These are phyloP conservation scores for Eustoma russellianum DNA, from an alignment of 257 asterid genomes.

Conservation along the genomic window DNA sequence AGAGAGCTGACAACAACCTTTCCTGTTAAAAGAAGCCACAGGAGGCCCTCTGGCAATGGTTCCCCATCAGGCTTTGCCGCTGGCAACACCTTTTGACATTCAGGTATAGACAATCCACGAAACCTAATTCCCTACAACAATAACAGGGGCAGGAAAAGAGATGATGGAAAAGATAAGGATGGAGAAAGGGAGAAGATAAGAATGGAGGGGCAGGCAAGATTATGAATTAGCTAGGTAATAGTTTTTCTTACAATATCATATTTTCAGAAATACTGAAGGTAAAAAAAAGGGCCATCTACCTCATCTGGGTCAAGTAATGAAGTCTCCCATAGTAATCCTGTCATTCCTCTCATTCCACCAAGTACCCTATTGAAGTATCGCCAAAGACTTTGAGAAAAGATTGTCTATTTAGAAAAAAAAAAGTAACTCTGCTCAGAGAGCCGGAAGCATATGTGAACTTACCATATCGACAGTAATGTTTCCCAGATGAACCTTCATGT, in stretches of 20 bases:
- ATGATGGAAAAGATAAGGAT: background rate
- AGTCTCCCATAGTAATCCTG: slow-evolving; percentile 97
- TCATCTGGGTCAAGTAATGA: slow-evolving; percentile 96
- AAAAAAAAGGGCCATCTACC: slow-evolving; percentile 30
- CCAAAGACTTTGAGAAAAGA: too few relatives aligned
- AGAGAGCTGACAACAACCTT: slow-evolving; percentile 39
- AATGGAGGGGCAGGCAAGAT: background rate
- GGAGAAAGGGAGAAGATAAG: background rate
- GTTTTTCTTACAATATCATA: slow-evolving; percentile 7
- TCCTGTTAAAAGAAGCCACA: slow-evolving; percentile 98
- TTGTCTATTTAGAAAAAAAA: too few relatives aligned
- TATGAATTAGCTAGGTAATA: background rate
- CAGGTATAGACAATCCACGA: slow-evolving; percentile 92
- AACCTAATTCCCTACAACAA: slow-evolving; percentile 84
- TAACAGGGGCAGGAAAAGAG: slow-evolving; percentile 7
- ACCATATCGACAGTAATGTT: slow-evolving; percentile 91
- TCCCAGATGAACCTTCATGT: slow-evolving; percentile 76
- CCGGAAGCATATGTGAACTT: slow-evolving; percentile 10
- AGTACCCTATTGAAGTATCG: slow-evolving; percentile 55
- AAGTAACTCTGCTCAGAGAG: background rate
- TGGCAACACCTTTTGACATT: slow-evolving; percentile 89
- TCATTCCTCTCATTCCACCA: slow-evolving; percentile 99
- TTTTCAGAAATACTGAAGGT: slow-evolving; percentile 1
- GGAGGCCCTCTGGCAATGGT: slow-evolving; percentile 98
- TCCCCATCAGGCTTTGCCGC: slow-evolving; percentile 90